Conservation (phyloP, 768 basidiomycete genomes). For the Paxillus ammoniavirescens region DNA sequence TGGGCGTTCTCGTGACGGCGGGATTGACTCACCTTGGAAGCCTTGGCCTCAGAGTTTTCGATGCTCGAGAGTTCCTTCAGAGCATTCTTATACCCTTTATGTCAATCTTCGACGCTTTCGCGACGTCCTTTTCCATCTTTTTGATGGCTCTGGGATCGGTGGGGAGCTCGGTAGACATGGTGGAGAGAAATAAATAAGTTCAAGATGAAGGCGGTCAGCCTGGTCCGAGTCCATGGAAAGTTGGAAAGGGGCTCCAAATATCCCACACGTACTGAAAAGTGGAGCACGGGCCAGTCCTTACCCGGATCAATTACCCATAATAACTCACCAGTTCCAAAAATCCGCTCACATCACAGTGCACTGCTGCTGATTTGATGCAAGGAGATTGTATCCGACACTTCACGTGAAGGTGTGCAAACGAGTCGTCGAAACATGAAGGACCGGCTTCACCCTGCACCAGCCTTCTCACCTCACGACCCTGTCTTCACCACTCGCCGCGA, state of each 20-base stretch:
- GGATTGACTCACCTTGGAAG: conserved; percentile 43
- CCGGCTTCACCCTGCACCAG: conserved; percentile 12
- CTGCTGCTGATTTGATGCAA: background rate
- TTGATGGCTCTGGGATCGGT: conserved; percentile 30
- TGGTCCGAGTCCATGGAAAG: background rate
- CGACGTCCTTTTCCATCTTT: conserved; percentile 43
- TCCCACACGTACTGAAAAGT: no score
- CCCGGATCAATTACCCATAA: no score
- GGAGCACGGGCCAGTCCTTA: no score
- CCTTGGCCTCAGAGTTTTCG: conserved; percentile 54
- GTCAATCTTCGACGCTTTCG: conserved; percentile 52
- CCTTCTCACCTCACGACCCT: conserved; percentile 13
- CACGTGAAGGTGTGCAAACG: background rate
- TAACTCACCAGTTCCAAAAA: no score
- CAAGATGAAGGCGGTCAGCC: background rate
- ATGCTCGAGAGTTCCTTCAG: conserved; percentile 51
- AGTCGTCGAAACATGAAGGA: conserved; percentile 6
- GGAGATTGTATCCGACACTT: conserved; percentile 4
- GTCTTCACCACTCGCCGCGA: conserved; percentile 13
- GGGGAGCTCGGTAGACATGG: conserved; percentile 23
- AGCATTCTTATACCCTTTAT: conserved; percentile 47
- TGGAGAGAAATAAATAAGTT: background rate
- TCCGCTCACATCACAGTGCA: background rate
- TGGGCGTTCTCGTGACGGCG: background rate
- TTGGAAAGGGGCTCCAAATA: conserved; percentile 6